These are phyloP conservation scores for Tetrastigma voinierianum DNA, from an alignment of 164 flowering plant genomes.

Conservation along the genomic window DNA sequence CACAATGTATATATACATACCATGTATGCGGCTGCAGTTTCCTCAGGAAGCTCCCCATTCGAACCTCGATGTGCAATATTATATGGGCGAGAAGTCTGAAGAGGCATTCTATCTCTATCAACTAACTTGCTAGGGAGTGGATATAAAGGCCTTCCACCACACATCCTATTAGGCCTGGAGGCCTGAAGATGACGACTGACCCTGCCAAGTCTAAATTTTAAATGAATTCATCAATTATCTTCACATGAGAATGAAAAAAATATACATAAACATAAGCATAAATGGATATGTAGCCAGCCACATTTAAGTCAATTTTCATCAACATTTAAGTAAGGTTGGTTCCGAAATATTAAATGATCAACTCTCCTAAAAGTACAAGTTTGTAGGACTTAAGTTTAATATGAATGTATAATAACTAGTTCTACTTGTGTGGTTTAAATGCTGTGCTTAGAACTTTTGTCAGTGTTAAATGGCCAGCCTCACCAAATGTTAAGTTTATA, in stretches of 20 bases:
- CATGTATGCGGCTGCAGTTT: constrained; percentile 67
- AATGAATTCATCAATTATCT: neutral
- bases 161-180: constrained; percentile 33
- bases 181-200: constrained; percentile 34
- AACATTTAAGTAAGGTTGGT: too few species aligned
- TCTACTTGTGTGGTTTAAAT: too few species aligned
- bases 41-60: constrained; percentile 79
- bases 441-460: too few species aligned
- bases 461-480: too few species aligned
- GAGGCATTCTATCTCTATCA: constrained; percentile 34
- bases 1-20: constrained; percentile 24
- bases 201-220: constrained; percentile 34
- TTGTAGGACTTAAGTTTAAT: too few species aligned
- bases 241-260: neutral
- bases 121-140: constrained; percentile 57
- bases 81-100: constrained; percentile 67
- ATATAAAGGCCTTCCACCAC: constrained; percentile 53
- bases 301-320: too few species aligned
- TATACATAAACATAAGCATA: neutral
- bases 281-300: neutral
- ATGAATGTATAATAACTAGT: too few species aligned
- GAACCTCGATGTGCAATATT: constrained; percentile 79
- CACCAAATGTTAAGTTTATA: too few species aligned
- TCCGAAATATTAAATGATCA: too few species aligned
- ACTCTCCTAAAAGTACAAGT: too few species aligned